Evolutionary conservation across 352 stramenopile genomes (phyloP), one percentile per base, ranked within the genome.

Genomic region (Pythium pectinolyticum): DNA sequence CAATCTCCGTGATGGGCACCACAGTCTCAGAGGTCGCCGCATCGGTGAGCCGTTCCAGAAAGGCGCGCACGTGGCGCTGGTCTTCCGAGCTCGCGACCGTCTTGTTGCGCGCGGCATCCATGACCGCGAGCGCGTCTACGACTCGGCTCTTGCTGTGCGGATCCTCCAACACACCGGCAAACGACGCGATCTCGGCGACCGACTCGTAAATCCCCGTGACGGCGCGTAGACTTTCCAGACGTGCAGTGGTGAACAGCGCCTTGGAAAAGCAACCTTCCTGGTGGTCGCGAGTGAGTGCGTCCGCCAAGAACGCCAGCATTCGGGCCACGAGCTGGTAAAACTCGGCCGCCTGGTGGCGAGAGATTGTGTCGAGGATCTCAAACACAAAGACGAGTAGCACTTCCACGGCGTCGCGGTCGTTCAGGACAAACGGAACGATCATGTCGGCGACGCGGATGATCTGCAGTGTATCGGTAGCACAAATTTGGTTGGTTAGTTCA

Each of bases 371-470:
- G 14, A 92, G 57, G n/a, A 90, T 72, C 25, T 90, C 77, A 62
- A 92, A 86, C 20, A 90, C 32, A 51, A 89, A 87, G 20, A 75
- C 67, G 39, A 78, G 78, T 28, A 84, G 74, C 1, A 65, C 61
- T 6, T 68, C 53, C 35, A 83, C 62, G 4, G 76, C 54, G 19
- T 61, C 70, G 32, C 57, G 66, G 3, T 83, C 61, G 12, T 80
- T 39, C 39, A 68, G 51, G 37, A 86, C 31, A n/a, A 75, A 63
- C 0, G 77, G 72, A 0, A 68, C 65, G 30, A 85, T 67, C 57
- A 86, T 85, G 54, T 90, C 79, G 61, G 90, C 83, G 14, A 80
- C 72, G 14, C 72, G 70, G 25, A 92, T 63, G 20, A 88, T 75
- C 80, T 91, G 28, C 31, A 19, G n/a, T n/a, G n/a, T n/a, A n/a